These are phyloP conservation scores for Fusarium sp. DNA, from an alignment of 2,329 filamentous ascomycete species.

Conservation along the genomic window DNA sequence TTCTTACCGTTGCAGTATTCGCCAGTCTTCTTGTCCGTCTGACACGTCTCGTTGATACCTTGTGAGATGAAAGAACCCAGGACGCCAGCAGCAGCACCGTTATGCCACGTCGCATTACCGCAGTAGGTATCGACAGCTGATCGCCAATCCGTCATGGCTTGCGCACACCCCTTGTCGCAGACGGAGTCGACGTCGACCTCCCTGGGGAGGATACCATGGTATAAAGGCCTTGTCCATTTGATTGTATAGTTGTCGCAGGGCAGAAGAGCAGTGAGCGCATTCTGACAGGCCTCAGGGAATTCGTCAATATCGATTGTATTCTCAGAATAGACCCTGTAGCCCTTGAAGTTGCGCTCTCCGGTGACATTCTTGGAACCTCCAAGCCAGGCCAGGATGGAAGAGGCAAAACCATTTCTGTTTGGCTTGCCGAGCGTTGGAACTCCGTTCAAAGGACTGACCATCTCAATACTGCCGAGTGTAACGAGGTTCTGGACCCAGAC, in stretches of 20 bases:
- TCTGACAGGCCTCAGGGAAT: conserved; percentile 14
- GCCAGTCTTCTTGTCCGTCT: conserved; percentile 19
- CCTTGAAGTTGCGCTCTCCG: conserved; percentile 23
- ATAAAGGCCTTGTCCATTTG: background rate
- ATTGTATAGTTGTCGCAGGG: conserved; percentile 8
- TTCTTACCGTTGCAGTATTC: conserved; percentile 33
- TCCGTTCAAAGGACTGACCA: conserved; percentile 29
- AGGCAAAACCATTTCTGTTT: conserved; percentile 37
- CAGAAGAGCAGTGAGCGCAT: conserved; percentile 16
- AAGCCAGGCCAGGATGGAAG: conserved; percentile 38
- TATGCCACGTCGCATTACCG: conserved; percentile 3
- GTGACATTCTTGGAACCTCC: conserved; percentile 23
- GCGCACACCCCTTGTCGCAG: conserved; percentile 1
- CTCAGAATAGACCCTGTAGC: conserved; percentile 22
- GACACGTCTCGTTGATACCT: conserved; percentile 25
- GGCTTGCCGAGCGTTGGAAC: conserved; percentile 13
- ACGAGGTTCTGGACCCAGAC: conserved; percentile 46
- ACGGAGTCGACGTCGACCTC: conserved; percentile 1
- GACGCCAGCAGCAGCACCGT: conserved; percentile 5
- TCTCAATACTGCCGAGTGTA: conserved; percentile 35
- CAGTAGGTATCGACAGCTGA: conserved; percentile 8
- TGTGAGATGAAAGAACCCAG: conserved; percentile 15
- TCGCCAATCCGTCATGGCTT: background rate
- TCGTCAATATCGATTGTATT: background rate
- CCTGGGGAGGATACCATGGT: background rate